These are phyloP conservation scores for Termitomyces bulborhizus DNA, from an alignment of 768 basidiomycete genomes.

Conservation along the genomic window DNA sequence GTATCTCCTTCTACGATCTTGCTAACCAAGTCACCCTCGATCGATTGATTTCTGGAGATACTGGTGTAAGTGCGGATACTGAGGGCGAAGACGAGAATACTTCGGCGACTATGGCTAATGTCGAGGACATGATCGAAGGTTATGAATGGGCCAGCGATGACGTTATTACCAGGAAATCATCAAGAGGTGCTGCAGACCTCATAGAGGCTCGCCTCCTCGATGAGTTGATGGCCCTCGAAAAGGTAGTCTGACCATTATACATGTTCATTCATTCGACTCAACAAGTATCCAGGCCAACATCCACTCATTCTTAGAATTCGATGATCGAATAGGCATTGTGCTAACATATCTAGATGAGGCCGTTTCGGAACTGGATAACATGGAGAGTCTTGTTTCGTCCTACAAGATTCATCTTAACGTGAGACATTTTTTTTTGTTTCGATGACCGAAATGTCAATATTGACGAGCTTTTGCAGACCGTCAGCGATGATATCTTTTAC, in stretches of 20 bases:
- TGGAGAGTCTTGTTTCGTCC: constrained; percentile 84
- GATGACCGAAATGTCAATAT: background rate
- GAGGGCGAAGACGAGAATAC: constrained; percentile 67
- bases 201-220: constrained; percentile 87
- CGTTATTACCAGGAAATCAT: constrained; percentile 57
- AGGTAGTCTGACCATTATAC: constrained; percentile 39
- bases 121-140: constrained; percentile 98
- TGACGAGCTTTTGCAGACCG: constrained; percentile 50
- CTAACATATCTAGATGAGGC: constrained; percentile 88
- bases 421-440: constrained; percentile 19
- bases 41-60: constrained; percentile 50
- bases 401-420: constrained; percentile 98
- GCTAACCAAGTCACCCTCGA: constrained; percentile 70
- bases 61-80: constrained; percentile 36
- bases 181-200: constrained; percentile 76
- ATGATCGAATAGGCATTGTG: constrained; percentile 84
- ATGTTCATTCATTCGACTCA: background rate
- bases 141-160: constrained; percentile 94
- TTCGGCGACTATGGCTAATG: constrained; percentile 81
- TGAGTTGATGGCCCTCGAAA: constrained; percentile 90
- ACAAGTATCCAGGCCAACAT: constrained; percentile 72
- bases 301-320: constrained; percentile 94
- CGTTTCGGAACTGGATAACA: constrained; percentile 78
- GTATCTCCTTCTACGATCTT: constrained; percentile 80
- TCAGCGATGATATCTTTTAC: constrained; percentile 89